These are phyloP conservation scores for Saksenaea oblongispora DNA, from an alignment of 371 early-diverging fungal genomes.

Conservation along the genomic window DNA sequence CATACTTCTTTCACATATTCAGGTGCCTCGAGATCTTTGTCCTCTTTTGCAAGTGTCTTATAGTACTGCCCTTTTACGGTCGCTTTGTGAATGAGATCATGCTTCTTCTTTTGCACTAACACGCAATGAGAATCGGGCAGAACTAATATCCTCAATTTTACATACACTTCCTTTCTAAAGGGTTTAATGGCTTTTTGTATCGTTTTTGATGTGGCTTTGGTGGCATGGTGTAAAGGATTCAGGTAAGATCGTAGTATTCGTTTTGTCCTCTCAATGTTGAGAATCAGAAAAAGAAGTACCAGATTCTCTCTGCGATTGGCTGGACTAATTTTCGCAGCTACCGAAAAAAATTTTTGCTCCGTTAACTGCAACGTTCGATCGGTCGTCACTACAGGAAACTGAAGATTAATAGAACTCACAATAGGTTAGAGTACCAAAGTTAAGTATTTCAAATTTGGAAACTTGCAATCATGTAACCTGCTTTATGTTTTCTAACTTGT, in stretches of 20 bases:
- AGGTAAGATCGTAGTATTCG: not conserved
- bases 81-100: conserved; percentile 62
- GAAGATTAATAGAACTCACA: too few relatives aligned
- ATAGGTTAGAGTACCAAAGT: too few relatives aligned
- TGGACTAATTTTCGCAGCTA: too few relatives aligned
- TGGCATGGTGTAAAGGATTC: not conserved
- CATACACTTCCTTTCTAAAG: not conserved
- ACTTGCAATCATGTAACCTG: too few relatives aligned
- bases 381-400: too few relatives aligned
- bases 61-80: conserved; percentile 63
- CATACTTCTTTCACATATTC: conserved; percentile 54
- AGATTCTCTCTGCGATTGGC: too few relatives aligned
- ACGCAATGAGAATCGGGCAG: not conserved
- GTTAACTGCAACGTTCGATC: too few relatives aligned
- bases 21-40: conserved; percentile 35
- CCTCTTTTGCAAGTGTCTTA: conserved; percentile 43
- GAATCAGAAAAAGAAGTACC: too few relatives aligned
- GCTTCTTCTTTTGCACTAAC: conserved; percentile 56
- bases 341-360: too few relatives aligned
- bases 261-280: too few relatives aligned
- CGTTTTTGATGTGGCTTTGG: not conserved
- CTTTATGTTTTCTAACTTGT: too few relatives aligned
- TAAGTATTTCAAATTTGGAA: too few relatives aligned
- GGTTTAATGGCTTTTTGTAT: not conserved
- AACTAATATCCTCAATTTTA: not conserved